Percentiles rank a stretch among this genome's conserved stretches.
Conservation (phyloP, 495 filamentous ascomycete genomes). For the Mytilinidion resinicola region DNA sequence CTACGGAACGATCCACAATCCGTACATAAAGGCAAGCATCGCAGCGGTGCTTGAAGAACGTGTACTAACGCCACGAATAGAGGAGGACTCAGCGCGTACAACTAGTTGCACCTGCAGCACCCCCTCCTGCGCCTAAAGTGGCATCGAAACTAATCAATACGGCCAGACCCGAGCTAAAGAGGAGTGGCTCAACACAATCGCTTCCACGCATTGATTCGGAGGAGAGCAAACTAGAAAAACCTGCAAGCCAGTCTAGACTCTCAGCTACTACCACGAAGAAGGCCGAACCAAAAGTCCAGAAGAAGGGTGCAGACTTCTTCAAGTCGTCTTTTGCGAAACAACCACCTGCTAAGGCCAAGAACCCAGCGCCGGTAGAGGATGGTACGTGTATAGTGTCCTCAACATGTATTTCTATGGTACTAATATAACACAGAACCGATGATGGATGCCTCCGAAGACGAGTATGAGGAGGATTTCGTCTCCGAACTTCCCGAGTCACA, state of each 20-base stretch:
- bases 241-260: slow-evolving; percentile 26
- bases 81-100: slow-evolving; percentile 40
- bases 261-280: slow-evolving; percentile 28
- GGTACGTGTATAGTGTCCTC: slow-evolving; percentile 34
- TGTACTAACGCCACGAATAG: slow-evolving; percentile 30
- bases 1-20: slow-evolving; percentile 68
- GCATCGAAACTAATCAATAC: slow-evolving; percentile 4
- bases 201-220: slow-evolving; percentile 15
- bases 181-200: neutral
- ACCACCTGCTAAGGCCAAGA: slow-evolving; percentile 43
- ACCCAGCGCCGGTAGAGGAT: slow-evolving; percentile 42
- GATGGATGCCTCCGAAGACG: slow-evolving; percentile 66
- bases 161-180: slow-evolving; percentile 5
- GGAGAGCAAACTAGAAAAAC: slow-evolving; percentile 12
- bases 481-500: neutral
- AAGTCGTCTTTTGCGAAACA: slow-evolving; percentile 72
- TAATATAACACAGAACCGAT: slow-evolving; percentile 36
- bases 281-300: slow-evolving; percentile 45
- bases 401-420: neutral
- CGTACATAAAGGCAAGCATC: slow-evolving; percentile 49
- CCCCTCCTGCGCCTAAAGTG: slow-evolving; percentile 5
- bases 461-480: slow-evolving; percentile 62
- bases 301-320: slow-evolving; percentile 62
- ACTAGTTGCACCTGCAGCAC: neutral
- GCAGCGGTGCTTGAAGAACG: neutral